Evolutionary conservation across 192 early-diverging fungal species (phyloP).

Genomic region (Kickxella alabastrina): DNA sequence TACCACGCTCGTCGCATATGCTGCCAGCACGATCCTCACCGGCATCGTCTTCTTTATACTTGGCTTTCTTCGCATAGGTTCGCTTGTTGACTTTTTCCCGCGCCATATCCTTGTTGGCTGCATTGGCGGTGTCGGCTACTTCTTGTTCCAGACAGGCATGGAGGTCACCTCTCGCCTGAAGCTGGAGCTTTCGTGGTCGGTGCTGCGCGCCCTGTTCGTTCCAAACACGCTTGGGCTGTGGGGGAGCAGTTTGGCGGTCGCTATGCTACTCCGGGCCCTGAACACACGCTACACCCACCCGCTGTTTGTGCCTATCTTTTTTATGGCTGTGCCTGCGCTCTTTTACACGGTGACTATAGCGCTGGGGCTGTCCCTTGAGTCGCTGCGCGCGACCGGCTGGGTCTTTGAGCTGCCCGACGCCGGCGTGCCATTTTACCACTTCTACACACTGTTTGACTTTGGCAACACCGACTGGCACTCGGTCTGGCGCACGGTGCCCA

Average conservation of each 20-base stretch:
- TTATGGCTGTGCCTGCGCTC: slow-evolving; percentile 69
- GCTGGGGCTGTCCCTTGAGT: slow-evolving; percentile 58
- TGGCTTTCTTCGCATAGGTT: slow-evolving; percentile 75
- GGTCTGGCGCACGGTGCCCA: slow-evolving; percentile 70
- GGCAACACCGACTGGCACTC: slow-evolving; percentile 63
- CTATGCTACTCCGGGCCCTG: slow-evolving; percentile 68
- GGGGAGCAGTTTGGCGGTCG: slow-evolving; percentile 65
- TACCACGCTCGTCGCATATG: slow-evolving; percentile 87
- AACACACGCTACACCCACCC: slow-evolving; percentile 67
- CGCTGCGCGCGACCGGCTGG: slow-evolving; percentile 74
- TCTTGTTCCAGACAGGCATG: slow-evolving; percentile 85
- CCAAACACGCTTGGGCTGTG: slow-evolving; percentile 71
- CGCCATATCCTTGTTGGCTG: slow-evolving; percentile 93
- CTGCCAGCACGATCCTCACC: slow-evolving; percentile 82
- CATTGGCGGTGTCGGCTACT: slow-evolving; percentile 93
- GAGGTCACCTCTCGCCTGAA: slow-evolving; percentile 76
- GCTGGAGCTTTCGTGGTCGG: slow-evolving; percentile 58
- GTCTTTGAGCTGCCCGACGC: slow-evolving; percentile 75
- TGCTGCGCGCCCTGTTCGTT: slow-evolving; percentile 64
- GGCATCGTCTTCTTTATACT: slow-evolving; percentile 82
- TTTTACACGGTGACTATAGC: slow-evolving; percentile 70
- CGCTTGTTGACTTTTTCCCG: slow-evolving; percentile 78
- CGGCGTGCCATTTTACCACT: slow-evolving; percentile 78
- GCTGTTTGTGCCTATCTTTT: slow-evolving; percentile 87
- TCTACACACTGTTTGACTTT: slow-evolving; percentile 71